These are phyloP conservation scores for Acacia pycnantha DNA, from an alignment of 331 rosid species.

Conservation along the genomic window DNA sequence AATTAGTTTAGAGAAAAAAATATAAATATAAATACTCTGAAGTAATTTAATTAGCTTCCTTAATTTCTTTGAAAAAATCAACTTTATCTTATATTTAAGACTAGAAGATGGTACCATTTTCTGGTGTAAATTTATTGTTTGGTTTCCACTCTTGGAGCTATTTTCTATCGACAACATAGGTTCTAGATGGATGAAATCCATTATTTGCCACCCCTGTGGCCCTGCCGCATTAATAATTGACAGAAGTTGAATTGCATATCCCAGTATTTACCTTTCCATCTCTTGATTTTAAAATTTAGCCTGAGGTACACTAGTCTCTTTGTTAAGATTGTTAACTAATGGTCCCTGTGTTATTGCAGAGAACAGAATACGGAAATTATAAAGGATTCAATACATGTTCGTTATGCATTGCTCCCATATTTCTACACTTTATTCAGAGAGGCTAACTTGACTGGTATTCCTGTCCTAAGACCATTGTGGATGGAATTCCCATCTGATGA, in stretches of 20 bases:
- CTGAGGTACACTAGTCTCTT: constrained; percentile 3
- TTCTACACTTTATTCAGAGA: constrained; percentile 91
- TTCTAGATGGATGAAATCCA: constrained; percentile 9
- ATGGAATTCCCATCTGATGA: constrained; percentile 98
- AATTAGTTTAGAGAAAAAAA: too few relatives aligned
- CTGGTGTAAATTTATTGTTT: constrained; percentile 14
- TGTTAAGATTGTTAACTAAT: constrained; percentile 13
- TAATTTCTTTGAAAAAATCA: too few relatives aligned
- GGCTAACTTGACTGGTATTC: constrained; percentile 84
- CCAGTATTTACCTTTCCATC: not conserved
- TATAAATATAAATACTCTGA: too few relatives aligned
- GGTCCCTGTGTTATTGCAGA: constrained; percentile 51
- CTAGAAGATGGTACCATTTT: constrained; percentile 2
- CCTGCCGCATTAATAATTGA: not conserved
- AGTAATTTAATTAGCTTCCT: too few relatives aligned
- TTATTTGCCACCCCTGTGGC: not conserved
- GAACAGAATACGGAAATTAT: constrained; percentile 74
- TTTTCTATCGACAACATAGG: not conserved
- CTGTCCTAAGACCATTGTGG: constrained; percentile 92
- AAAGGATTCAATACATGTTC: constrained; percentile 80
- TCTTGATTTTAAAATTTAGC: constrained; percentile 15
- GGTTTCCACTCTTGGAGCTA: not conserved
- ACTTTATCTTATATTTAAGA: too few relatives aligned
- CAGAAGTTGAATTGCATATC: not conserved
- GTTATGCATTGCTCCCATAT: constrained; percentile 86